These are phyloP conservation scores for Kurtzmaniella cleridarum DNA, from an alignment of 805 yeast species.

Conservation along the genomic window DNA sequence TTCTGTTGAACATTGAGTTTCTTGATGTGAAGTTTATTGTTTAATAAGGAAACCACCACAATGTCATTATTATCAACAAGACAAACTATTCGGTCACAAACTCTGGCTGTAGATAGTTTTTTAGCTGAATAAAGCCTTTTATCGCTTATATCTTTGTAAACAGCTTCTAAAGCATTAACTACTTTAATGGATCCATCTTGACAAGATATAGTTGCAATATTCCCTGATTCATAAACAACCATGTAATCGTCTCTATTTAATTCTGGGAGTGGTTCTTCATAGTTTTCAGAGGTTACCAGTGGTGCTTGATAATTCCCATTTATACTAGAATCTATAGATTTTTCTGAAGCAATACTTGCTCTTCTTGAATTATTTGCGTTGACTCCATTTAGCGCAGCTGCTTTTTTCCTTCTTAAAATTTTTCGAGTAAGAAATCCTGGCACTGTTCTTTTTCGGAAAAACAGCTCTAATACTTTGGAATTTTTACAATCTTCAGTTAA, in stretches of 20 bases:
- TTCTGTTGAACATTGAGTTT: conserved; percentile 44
- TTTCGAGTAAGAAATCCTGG: conserved; percentile 40
- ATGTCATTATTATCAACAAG: conserved; percentile 45
- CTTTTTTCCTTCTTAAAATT: conserved; percentile 18
- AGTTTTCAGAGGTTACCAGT: conserved; percentile 1
- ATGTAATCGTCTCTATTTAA: conserved; percentile 39
- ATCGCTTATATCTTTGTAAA: conserved; percentile 10
- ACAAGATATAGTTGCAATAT: conserved; percentile 44
- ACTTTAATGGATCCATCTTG: conserved; percentile 39
- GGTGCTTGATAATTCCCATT: conserved; percentile 35
- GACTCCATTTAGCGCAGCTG: conserved; percentile 6
- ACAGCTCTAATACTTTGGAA: conserved; percentile 46
- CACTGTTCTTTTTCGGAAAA: conserved; percentile 52
- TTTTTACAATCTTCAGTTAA: conserved; percentile 30
- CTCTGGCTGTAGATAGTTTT: conserved; percentile 62
- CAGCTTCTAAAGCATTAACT: conserved; percentile 18
- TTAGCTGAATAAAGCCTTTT: conserved; percentile 43
- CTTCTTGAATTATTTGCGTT: conserved; percentile 19
- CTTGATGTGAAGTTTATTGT: conserved; percentile 60
- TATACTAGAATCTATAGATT: conserved; percentile 16
- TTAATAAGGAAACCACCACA: conserved; percentile 58
- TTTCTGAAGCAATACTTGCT: conserved; percentile 23
- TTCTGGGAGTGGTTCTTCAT: conserved; percentile 6
- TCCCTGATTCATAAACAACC: conserved; percentile 48
- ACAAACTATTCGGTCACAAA: conserved; percentile 65